Conservation (phyloP, 2,329 filamentous ascomycete genomes). For the Tolypocladium nubicola region DNA sequence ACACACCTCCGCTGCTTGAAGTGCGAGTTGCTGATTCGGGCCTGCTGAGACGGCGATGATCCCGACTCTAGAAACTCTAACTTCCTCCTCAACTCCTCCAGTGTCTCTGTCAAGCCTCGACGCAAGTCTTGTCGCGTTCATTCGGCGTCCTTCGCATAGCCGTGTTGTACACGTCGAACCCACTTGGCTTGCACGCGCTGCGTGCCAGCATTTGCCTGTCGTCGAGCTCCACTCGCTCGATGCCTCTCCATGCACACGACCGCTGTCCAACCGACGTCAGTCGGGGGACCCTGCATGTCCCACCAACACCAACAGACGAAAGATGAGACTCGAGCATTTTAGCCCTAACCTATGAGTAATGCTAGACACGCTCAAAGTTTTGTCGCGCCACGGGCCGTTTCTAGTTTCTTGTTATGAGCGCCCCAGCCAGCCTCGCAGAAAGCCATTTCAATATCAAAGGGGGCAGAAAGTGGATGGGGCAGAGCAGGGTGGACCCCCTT, state of each 20-base stretch:
- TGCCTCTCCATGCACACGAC: neutral
- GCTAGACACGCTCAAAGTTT: neutral
- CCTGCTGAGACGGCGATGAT: neutral
- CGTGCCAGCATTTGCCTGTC: neutral
- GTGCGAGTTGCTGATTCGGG: neutral
- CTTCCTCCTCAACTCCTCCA: neutral
- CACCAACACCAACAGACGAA: neutral
- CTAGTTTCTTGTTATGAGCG: neutral
- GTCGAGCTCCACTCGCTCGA: neutral
- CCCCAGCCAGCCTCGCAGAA: neutral
- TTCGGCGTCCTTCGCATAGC: neutral
- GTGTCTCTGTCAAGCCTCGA: neutral
- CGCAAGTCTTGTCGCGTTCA: neutral
- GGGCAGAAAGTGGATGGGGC: neutral
- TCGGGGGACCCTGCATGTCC: slow-evolving; percentile 2
- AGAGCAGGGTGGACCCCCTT: neutral
- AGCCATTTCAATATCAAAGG: neutral
- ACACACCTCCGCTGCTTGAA: neutral
- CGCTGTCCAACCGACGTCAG: neutral
- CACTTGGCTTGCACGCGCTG: too few relatives aligned
- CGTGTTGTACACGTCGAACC: neutral
- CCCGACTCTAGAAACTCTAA: neutral
- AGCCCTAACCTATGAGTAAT: neutral
- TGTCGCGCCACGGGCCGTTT: neutral
- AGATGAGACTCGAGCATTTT: neutral